Percentiles rank a stretch among this genome's conserved stretches.
Conservation (phyloP, 768 basidiomycete species). For the Podaxis mareebaensis region DNA sequence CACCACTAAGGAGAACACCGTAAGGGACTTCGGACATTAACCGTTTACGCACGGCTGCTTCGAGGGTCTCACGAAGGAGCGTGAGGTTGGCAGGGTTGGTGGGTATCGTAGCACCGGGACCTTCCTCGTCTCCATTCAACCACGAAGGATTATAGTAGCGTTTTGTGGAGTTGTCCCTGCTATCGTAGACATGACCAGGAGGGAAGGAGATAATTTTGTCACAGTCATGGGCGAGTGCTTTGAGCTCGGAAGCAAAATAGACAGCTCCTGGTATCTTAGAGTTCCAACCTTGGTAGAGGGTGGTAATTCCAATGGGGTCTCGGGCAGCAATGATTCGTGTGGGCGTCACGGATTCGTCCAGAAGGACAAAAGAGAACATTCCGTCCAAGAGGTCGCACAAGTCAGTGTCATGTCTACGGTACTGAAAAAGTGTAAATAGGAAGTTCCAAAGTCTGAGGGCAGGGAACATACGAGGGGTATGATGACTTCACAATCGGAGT, state of each 20-base stretch:
- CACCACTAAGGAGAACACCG: constrained; percentile 93
- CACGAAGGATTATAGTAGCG: constrained; percentile 89
- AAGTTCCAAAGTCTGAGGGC: background rate
- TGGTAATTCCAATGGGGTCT: constrained; percentile 97
- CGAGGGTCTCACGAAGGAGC: constrained; percentile 76
- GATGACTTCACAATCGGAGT: constrained; percentile 98
- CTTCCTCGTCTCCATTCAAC: constrained; percentile 80
- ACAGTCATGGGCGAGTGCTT: constrained; percentile 87
- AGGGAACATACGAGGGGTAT: constrained; percentile 69
- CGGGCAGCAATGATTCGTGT: constrained; percentile 93
- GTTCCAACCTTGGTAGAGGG: constrained; percentile 96
- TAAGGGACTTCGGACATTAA: constrained; percentile 99
- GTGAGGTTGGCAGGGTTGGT: constrained; percentile 63
- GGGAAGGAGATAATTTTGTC: constrained; percentile 96
- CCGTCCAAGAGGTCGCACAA: constrained; percentile 87
- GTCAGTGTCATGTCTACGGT: constrained; percentile 75
- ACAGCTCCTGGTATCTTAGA: constrained; percentile 78
- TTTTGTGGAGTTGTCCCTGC: constrained; percentile 69
- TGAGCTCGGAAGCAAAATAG: constrained; percentile 96
- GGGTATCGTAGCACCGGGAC: constrained; percentile 51
- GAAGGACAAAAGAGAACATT: constrained; percentile 97
- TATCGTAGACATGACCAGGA: constrained; percentile 96
- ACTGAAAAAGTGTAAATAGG: constrained; percentile 47
- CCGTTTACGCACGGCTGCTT: constrained; percentile 90
- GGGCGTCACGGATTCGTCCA: constrained; percentile 91